phyloP scores from a whole-genome alignment of 805 yeast species.

The Brettanomyces anomalus region DNA sequence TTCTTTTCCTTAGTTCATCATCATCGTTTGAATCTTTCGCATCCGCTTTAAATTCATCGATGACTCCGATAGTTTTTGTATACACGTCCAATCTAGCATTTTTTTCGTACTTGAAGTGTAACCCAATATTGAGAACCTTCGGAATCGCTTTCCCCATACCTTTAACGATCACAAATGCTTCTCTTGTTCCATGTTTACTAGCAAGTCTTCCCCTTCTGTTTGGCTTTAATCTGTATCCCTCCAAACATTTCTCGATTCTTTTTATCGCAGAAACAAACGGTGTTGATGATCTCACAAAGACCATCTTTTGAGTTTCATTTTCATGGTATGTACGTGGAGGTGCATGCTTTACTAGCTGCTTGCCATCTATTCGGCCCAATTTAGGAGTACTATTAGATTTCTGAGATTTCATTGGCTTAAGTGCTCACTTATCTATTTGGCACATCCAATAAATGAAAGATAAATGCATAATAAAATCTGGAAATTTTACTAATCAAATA shows the following conservation, averaged over 20 bases:
- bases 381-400: neutral
- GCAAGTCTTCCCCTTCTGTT: conserved; percentile 30
- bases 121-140: conserved; percentile 52
- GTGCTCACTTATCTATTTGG: too few relatives aligned
- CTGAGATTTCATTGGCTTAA: neutral
- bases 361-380: conserved; percentile 15
- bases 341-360: conserved; percentile 43
- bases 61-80: conserved; percentile 58
- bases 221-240: conserved; percentile 27
- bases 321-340: conserved; percentile 37
- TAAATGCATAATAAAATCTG: too few relatives aligned
- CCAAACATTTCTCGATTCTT: conserved; percentile 44
- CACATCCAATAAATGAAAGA: too few relatives aligned
- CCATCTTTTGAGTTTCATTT: conserved; percentile 36
- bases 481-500: too few relatives aligned
- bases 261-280: conserved; percentile 71
- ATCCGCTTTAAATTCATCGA: conserved; percentile 49
- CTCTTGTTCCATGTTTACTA: conserved; percentile 12
- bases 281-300: conserved; percentile 54
- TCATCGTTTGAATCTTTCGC: conserved; percentile 13
- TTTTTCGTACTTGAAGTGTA: conserved; percentile 44
- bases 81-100: conserved; percentile 45
- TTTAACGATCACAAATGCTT: conserved; percentile 41
- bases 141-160: conserved; percentile 76
- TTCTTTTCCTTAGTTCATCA: conserved; percentile 29